Evolutionary conservation across 1,139 yeast genomes (phyloP).

Genomic region (Geotrichum aggregatum): DNA sequence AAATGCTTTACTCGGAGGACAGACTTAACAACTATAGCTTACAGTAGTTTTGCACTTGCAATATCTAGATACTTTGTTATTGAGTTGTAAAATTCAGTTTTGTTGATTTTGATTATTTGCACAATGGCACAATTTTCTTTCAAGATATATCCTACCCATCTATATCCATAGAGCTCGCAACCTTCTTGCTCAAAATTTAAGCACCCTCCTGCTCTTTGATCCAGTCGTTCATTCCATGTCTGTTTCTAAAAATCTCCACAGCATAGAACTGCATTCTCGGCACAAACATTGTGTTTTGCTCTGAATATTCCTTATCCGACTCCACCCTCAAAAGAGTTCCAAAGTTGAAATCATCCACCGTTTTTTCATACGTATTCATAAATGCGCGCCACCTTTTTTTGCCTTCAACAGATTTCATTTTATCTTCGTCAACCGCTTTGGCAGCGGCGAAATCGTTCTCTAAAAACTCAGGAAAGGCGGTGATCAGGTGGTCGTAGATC

Average conservation of each 20-base stretch:
- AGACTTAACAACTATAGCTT: too few species aligned
- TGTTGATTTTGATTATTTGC: too few species aligned
- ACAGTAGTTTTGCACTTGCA: too few species aligned
- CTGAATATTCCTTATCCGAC: conserved; percentile 68
- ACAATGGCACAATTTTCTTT: too few species aligned
- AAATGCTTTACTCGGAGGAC: too few species aligned
- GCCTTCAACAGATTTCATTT: conserved; percentile 73
- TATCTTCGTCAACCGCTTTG: conserved; percentile 63
- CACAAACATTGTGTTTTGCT: conserved; percentile 80
- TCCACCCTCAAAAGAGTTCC: conserved; percentile 85
- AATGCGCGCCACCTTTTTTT: conserved; percentile 89
- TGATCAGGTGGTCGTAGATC: conserved; percentile 62
- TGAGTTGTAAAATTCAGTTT: too few species aligned
- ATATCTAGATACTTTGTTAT: too few species aligned
- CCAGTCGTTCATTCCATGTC: conserved; percentile 92
- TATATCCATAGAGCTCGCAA: too few species aligned
- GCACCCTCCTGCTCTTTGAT: conserved; percentile 37
- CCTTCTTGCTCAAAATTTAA: background rate
- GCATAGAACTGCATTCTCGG: conserved; percentile 94
- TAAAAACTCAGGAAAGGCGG: conserved; percentile 80
- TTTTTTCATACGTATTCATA: conserved; percentile 74
- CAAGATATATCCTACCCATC: too few species aligned
- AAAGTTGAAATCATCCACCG: conserved; percentile 80
- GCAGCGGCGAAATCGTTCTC: conserved; percentile 50
- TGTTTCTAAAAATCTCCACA: conserved; percentile 89